These are phyloP conservation scores for Geranium rotundifolium DNA, from an alignment of 345 rosid genomes.

Conservation along the genomic window DNA sequence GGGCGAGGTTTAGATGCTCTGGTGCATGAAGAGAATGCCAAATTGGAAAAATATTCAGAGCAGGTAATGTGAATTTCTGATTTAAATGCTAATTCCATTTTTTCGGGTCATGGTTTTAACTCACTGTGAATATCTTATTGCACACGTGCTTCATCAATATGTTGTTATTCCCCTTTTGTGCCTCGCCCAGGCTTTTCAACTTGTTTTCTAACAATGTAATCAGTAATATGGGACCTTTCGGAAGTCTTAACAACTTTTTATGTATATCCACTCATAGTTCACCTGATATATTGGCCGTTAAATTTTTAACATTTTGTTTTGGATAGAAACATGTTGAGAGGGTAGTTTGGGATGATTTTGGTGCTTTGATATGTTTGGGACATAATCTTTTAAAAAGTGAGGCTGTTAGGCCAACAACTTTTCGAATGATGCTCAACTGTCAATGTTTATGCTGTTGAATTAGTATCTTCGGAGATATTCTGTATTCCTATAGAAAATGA, in stretches of 20 bases:
- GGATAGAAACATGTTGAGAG: background rate
- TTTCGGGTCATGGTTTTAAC: background rate
- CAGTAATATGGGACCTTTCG: background rate
- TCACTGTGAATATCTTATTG: background rate
- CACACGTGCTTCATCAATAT: background rate
- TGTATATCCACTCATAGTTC: background rate
- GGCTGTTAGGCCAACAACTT: background rate
- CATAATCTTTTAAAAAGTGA: background rate
- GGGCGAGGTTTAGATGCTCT: conserved; percentile 14
- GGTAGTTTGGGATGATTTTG: background rate
- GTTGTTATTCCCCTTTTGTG: background rate
- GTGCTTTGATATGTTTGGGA: background rate
- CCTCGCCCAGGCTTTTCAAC: background rate
- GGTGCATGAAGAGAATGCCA: conserved; percentile 34
- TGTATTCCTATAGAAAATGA: background rate
- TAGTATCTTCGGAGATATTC: too few relatives aligned
- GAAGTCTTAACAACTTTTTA: background rate
- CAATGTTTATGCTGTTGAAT: too few relatives aligned
- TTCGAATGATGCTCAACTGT: too few relatives aligned
- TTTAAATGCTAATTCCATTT: conserved; percentile 1
- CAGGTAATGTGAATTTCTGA: conserved; percentile 29
- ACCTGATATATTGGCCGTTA: background rate
- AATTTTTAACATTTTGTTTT: background rate
- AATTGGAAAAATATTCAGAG: conserved; percentile 30
- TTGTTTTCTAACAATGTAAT: too few relatives aligned